These are phyloP conservation scores for Neurospora pannonica DNA, from an alignment of 495 filamentous ascomycete species.

Conservation along the genomic window DNA sequence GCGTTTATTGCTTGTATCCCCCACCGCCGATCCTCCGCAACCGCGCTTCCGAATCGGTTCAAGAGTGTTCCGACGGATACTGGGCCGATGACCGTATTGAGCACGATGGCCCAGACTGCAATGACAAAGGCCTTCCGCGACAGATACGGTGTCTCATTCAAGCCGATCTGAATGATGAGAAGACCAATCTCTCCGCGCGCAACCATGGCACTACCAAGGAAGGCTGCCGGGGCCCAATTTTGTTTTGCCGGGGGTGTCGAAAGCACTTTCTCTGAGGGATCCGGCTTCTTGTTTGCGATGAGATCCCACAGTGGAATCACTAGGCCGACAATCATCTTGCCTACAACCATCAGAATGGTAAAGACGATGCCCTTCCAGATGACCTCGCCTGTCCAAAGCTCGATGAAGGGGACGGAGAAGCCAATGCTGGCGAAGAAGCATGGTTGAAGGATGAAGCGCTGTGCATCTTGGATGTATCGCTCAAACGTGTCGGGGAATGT, in stretches of 20 bases:
- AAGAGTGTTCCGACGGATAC: conserved; percentile 56
- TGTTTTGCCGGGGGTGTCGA: not conserved
- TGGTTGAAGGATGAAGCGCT: conserved; percentile 51
- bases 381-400: conserved; percentile 54
- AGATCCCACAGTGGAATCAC: conserved; percentile 43
- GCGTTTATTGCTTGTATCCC: conserved; percentile 6
- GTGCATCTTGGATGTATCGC: conserved; percentile 42
- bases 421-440: conserved; percentile 79
- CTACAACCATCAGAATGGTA: conserved; percentile 56
- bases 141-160: conserved; percentile 19
- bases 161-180: conserved; percentile 60
- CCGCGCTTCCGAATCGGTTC: conserved; percentile 17
- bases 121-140: conserved; percentile 46
- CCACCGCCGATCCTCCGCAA: conserved; percentile 15
- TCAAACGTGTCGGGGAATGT: conserved; percentile 41
- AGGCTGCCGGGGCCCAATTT: conserved; percentile 13
- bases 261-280: not conserved
- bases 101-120: conserved; percentile 63
- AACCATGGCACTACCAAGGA: conserved; percentile 48
- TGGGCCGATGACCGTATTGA: conserved; percentile 69
- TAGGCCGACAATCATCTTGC: conserved; percentile 52
- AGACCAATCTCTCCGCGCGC: conserved; percentile 74
- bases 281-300: not conserved
- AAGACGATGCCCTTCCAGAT: conserved; percentile 70
- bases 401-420: conserved; percentile 65